Base-by-base conservation (phyloP, 345 rosid species). In the Raphanus sativus region DNA sequence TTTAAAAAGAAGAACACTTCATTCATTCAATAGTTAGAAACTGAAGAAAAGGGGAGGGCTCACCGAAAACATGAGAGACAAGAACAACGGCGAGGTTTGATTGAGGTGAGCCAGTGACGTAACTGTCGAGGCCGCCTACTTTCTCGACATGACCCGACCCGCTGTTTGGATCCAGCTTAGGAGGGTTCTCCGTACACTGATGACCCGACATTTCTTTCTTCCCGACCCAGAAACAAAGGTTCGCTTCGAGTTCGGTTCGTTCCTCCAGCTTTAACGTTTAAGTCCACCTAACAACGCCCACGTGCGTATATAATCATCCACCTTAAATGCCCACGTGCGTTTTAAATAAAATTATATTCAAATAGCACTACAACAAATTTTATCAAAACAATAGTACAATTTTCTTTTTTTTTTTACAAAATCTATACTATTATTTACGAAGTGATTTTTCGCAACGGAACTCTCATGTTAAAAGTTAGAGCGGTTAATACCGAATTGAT, bases 161-260 rank as follows among this genome's bases (percentile, higher is more conserved):
- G 62, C 84, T 45, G 54, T 54, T 66, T 10, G 92, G 85, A 75
- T 85, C 82, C 61, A 82, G 76, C 50, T 48, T 79, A 32, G 94
- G 97, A 33, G 98, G 96, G 81, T 87, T 88, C 48, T 75, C 76
- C 6, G 88, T 85, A 75, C 98, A 91, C 81, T 66, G 70, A 24
- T 89, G 86, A 55, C 76, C 85, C 24, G 89, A 86, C 98, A 88
- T 88, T 0, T 52, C 58, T 52, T 21, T 21, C 21, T 21, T 21
- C 21, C 77, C 67, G 67, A 56, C 54, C 8, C 21, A 54, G 29
- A n/a, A 42, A 28, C 15, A 62, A 67, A 30, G 40, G 25, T 13
- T 50, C 16, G 21, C 21, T 21, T 21, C 21, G 21, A 21, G 21
- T 21, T 21, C 21, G 21, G 21, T 21, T 21, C 21, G 21, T 32